A percentile compares a stretch with the other conserved stretches of the same genome.
These are phyloP conservation scores for Spathaspora sp. DNA, from an alignment of 1,139 yeast genomes.

Conservation along the genomic window DNA sequence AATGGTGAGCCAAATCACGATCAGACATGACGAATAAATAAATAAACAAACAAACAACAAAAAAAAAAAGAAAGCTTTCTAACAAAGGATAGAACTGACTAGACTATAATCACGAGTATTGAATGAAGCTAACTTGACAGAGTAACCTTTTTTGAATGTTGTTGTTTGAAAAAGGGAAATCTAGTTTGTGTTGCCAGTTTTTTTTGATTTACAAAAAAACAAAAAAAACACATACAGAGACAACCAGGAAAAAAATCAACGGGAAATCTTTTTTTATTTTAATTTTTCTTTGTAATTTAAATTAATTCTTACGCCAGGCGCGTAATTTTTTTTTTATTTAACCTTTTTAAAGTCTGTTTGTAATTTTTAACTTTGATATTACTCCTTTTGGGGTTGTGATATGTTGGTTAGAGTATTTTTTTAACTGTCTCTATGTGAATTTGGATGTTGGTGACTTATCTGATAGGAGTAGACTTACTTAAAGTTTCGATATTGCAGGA, in stretches of 20 bases:
- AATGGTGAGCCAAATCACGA: slow-evolving; percentile 44
- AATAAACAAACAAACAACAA: background rate
- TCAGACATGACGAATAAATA: slow-evolving; percentile 25
- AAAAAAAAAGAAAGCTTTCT: background rate
- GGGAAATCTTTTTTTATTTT: background rate
- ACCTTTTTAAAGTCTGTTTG: too few relatives aligned
- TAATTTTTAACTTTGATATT: too few relatives aligned
- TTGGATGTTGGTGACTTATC: too few relatives aligned
- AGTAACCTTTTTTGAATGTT: background rate
- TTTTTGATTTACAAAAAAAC: background rate
- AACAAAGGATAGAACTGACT: background rate
- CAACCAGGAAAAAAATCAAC: background rate
- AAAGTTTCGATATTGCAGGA: too few relatives aligned
- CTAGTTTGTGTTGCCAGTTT: background rate
- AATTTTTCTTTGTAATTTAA: background rate
- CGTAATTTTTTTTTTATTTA: too few relatives aligned
- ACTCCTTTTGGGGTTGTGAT: too few relatives aligned
- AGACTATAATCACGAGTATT: too few relatives aligned
- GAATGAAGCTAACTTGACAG: too few relatives aligned
- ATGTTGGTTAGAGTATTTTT: too few relatives aligned
- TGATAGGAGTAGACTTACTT: too few relatives aligned
- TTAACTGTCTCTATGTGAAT: too few relatives aligned
- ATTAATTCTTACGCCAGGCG: background rate
- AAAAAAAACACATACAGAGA: background rate
- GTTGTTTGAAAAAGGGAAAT: background rate